phyloP scores from a whole-genome alignment of 176 grass and related monocot species.

The Chrysopogon serrulatus region DNA sequence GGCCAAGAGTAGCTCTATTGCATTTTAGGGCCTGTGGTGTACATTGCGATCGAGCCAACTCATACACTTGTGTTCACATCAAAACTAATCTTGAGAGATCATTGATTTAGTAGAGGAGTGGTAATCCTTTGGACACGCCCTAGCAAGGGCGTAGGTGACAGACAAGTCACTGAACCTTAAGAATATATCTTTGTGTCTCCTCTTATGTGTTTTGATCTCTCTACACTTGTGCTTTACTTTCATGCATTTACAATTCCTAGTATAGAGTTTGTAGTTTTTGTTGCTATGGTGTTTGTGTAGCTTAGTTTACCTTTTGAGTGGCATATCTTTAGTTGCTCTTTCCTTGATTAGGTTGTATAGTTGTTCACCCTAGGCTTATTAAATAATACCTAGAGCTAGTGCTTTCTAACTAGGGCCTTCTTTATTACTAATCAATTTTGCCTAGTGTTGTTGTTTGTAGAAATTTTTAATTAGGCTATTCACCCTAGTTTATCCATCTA shows the following conservation, averaged over 20 bases:
- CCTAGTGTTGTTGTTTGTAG: background rate
- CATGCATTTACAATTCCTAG: background rate
- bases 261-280: background rate
- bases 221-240: background rate
- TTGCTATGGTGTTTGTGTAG: background rate
- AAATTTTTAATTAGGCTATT: background rate
- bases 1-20: background rate
- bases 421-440: background rate
- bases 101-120: background rate
- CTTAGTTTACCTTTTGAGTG: background rate
- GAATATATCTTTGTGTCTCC: background rate
- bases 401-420: background rate
- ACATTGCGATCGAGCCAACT: too few relatives aligned
- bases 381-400: background rate
- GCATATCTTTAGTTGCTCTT: background rate
- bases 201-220: background rate
- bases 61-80: background rate
- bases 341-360: background rate
- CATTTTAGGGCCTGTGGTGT: background rate
- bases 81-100: background rate
- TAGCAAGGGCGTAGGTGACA: background rate
- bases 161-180: too few relatives aligned
- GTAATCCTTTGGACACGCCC: background rate
- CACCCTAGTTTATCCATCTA: background rate
- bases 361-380: background rate